Percentiles rank a stretch among this genome's conserved stretches.
These are phyloP conservation scores for Coniosporium tulheliwenetii DNA, from an alignment of 2,329 filamentous ascomycete species.

Conservation along the genomic window DNA sequence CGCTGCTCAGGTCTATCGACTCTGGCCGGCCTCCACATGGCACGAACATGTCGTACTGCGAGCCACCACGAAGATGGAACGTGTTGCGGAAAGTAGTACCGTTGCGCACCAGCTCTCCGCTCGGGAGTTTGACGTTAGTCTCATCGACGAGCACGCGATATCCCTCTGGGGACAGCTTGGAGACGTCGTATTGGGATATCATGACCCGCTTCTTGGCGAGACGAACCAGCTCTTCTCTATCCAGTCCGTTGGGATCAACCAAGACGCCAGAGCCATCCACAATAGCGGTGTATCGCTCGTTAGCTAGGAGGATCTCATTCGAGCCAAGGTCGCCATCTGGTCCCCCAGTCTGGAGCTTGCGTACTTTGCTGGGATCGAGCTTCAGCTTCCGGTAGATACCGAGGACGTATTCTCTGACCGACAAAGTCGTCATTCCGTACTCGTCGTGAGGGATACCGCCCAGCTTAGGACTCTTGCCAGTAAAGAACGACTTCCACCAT, in stretches of 20 bases:
- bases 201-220: constrained; percentile 77
- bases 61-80: constrained; percentile 72
- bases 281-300: constrained; percentile 88
- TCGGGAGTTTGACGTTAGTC: constrained; percentile 72
- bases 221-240: constrained; percentile 68
- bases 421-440: constrained; percentile 96
- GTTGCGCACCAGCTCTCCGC: constrained; percentile 73
- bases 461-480: constrained; percentile 88
- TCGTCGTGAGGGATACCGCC: constrained; percentile 92
- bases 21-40: constrained; percentile 93
- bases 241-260: constrained; percentile 78
- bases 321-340: constrained; percentile 93
- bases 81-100: constrained; percentile 95
- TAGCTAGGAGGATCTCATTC: constrained; percentile 91
- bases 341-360: constrained; percentile 94
- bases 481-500: constrained; percentile 99
- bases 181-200: constrained; percentile 73
- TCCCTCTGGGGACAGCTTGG: constrained; percentile 73
- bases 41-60: constrained; percentile 72
- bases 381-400: constrained; percentile 95
- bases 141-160: constrained; percentile 91
- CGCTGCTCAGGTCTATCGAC: constrained; percentile 83
- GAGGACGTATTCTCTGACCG: constrained; percentile 87
- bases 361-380: constrained; percentile 68
- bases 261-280: constrained; percentile 95